Base-by-base conservation (phyloP, 2,329 filamentous ascomycete species). In the Pseudopithomyces chartarum region DNA sequence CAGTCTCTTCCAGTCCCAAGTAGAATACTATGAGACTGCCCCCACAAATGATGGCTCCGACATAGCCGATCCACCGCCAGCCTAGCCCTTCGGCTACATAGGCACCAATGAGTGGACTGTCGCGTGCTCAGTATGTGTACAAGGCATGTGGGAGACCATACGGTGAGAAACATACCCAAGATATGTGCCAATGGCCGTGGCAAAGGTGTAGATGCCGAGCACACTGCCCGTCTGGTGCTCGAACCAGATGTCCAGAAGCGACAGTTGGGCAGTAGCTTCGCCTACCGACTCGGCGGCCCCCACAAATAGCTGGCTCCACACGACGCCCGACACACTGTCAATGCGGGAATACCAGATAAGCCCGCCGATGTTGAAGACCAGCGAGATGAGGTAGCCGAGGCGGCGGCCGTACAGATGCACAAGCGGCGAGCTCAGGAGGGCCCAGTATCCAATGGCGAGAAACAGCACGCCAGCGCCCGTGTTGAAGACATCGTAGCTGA, bases 241-340 rank as follows among this genome's bases (percentile, higher is more conserved):
- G 20, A 60, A 62, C 62, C 59, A 64, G 11, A 64, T 58, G 29
- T 62, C 60, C 15, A 64, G 54, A n/a, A 64, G 43, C 13, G 57
- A 60, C 6, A 62, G 47, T 22, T 60, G 59, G n/a, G 60, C 62
- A 12, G 60, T 62, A 12, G 62, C 62, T 51, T 64, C 62, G 39
- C 49, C 62, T 2, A 62, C 57, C 2, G 59, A 62, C 44, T 64
- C 62, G 43, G 62, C 59, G 22, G 62, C 62, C 13, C 62, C 62
- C 13, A 64, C 62, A 42, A 64, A 64, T n/a, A 64, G 40, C 56
- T 64, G 62, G 29, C 62, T 64, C 60, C 62, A 62, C 5, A 64
- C 58, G 8, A 62, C 59, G 32, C 60, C 62, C 22, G 42, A 52
- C 43, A 59, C 55, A 19, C 56, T 59, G 48, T 61, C 56, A 26